phyloP scores from a whole-genome alignment of 2,329 filamentous ascomycete species.

The Elsinoe perseae region DNA sequence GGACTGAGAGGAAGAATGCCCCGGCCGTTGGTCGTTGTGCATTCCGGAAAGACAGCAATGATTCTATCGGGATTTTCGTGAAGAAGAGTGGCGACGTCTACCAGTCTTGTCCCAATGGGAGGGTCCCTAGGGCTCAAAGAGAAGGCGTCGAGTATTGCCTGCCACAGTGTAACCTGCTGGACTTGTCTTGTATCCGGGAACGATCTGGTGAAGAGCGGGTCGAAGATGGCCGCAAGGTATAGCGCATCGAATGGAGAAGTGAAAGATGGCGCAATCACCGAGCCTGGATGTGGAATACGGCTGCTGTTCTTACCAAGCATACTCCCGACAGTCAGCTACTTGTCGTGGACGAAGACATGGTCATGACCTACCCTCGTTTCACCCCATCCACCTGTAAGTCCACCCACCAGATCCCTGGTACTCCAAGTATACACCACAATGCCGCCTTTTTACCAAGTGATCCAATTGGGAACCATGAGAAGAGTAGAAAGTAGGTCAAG shows the following conservation, averaged over 20 bases:
- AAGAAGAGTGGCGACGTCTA: conserved; percentile 41
- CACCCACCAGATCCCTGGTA: conserved; percentile 95
- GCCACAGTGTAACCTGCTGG: conserved; percentile 65
- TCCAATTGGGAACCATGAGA: conserved; percentile 65
- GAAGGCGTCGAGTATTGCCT: conserved; percentile 68
- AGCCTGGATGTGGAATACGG: conserved; percentile 69
- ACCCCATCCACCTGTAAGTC: conserved; percentile 98
- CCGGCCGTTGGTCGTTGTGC: conserved; percentile 86
- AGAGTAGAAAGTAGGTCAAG: conserved; percentile 65
- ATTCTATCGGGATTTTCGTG: conserved; percentile 62
- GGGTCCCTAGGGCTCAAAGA: conserved; percentile 45
- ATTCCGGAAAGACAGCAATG: conserved; percentile 86
- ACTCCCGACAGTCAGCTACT: conserved; percentile 29
- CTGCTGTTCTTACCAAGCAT: conserved; percentile 65
- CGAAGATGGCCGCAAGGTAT: conserved; percentile 92
- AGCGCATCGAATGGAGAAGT: conserved; percentile 89
- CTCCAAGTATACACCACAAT: conserved; percentile 77
- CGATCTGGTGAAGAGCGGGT: conserved; percentile 83
- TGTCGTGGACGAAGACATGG: neutral
- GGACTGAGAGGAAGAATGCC: conserved; percentile 80
- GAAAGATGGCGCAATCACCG: conserved; percentile 81
- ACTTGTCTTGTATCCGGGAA: conserved; percentile 68
- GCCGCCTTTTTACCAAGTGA: conserved; percentile 68
- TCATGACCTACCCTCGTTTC: conserved; percentile 61
- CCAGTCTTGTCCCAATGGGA: conserved; percentile 4